phyloP scores from a whole-genome alignment of 345 rosid genomes.

The Ceriops decandra region DNA sequence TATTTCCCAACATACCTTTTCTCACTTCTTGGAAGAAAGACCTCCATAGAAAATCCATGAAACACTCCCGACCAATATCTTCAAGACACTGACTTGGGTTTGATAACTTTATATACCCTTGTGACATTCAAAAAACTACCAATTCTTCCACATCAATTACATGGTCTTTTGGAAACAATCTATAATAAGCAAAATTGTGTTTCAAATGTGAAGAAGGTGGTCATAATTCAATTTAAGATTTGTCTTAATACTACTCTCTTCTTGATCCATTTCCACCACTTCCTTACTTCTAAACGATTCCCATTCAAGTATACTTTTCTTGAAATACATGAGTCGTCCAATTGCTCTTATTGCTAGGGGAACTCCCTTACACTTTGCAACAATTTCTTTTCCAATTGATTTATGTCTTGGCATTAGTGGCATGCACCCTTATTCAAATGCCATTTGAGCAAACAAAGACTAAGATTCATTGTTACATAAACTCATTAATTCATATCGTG shows the following conservation, averaged over 20 bases:
- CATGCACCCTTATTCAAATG: constrained; percentile 2
- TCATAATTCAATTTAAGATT: constrained; percentile 28
- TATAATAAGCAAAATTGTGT: background rate
- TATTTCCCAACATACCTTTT: too few species aligned
- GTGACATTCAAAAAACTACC: constrained; percentile 17
- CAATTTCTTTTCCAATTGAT: constrained; percentile 15
- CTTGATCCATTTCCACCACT: background rate
- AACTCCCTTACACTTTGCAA: constrained; percentile 11
- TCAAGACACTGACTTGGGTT: too few species aligned
- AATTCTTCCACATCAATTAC: background rate
- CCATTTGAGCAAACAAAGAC: constrained; percentile 17
- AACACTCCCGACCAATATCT: too few species aligned
- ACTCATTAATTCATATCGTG: background rate
- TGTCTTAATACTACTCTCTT: background rate
- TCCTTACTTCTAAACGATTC: background rate
- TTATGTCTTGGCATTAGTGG: background rate
- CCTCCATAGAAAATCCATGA: too few species aligned
- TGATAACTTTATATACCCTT: too few species aligned
- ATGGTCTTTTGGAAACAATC: constrained; percentile 29
- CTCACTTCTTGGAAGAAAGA: too few species aligned
- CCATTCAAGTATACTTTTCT: constrained; percentile 10
- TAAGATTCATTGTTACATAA: constrained; percentile 7
- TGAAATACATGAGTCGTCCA: constrained; percentile 11
- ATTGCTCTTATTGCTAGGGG: constrained; percentile 15
- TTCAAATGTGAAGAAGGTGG: constrained; percentile 31